These are phyloP conservation scores for Lachnum nothofagi DNA, from an alignment of 2,329 filamentous ascomycete genomes.

Conservation along the genomic window DNA sequence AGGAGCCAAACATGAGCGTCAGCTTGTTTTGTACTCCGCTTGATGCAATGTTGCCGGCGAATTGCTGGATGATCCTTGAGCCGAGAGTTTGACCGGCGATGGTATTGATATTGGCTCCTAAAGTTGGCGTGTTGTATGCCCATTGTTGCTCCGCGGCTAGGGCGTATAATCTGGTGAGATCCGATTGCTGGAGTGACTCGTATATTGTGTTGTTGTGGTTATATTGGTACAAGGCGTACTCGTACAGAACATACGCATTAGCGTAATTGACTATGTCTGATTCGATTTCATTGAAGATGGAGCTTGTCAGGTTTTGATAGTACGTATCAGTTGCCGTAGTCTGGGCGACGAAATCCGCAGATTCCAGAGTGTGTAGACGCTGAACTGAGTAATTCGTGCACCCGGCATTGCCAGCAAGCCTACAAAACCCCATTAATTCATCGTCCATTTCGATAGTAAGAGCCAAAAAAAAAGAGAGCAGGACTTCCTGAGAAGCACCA, in stretches of 20 bases:
- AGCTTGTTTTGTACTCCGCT: constrained; percentile 42
- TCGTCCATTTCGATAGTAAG: not conserved
- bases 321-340: constrained; percentile 13
- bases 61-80: constrained; percentile 38
- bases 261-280: constrained; percentile 20
- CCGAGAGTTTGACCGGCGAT: constrained; percentile 52
- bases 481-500: no score
- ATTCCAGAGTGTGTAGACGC: constrained; percentile 6
- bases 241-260: constrained; percentile 55
- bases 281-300: constrained; percentile 19
- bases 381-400: constrained; percentile 23
- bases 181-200: constrained; percentile 38
- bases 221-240: constrained; percentile 51
- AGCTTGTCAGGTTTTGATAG: constrained; percentile 21
- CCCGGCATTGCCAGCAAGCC: constrained; percentile 24
- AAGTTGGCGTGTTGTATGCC: constrained; percentile 53
- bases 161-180: constrained; percentile 49
- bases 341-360: constrained; percentile 4
- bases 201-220: constrained; percentile 44
- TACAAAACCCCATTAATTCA: constrained; percentile 7
- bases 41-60: constrained; percentile 40
- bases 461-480: not conserved
- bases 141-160: constrained; percentile 68
- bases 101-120: constrained; percentile 42
- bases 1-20: constrained; percentile 49